Conservation (phyloP, 2,329 filamentous ascomycete species). For the Aspergillus tamarii region DNA sequence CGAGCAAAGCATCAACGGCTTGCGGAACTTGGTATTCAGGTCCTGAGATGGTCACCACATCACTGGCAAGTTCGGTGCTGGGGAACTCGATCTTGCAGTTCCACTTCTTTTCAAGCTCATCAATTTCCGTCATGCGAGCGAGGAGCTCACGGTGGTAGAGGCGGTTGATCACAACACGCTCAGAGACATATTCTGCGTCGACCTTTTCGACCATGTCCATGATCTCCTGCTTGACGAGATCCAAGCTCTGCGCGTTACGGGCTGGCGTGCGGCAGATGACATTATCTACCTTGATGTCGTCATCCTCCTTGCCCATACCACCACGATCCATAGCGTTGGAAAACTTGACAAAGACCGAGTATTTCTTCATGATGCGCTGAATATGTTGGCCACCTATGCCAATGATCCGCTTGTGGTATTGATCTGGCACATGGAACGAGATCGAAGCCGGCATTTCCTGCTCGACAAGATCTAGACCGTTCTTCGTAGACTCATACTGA, state of each 20-base stretch:
- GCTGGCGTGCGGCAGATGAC: constrained; percentile 97
- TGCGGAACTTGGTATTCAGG: constrained; percentile 98
- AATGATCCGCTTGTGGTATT: constrained; percentile 99
- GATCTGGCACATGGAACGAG: constrained; percentile 97
- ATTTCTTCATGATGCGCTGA: constrained; percentile 99
- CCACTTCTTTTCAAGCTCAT: constrained; percentile 97
- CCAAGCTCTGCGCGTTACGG: constrained; percentile 93
- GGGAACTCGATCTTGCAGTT: constrained; percentile 99
- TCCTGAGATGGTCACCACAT: constrained; percentile 92
- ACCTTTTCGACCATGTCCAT: constrained; percentile 99
- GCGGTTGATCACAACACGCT: constrained; percentile 90
- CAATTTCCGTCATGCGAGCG: constrained; percentile 82
- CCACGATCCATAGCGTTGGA: constrained; percentile 98
- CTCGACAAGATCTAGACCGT: constrained; percentile 88
- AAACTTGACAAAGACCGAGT: constrained; percentile 99
- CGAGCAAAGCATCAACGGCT: constrained; percentile 94
- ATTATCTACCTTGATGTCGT: constrained; percentile 98
- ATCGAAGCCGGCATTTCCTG: constrained; percentile 99
- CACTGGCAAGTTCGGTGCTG: constrained; percentile 94
- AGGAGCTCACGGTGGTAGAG: constrained; percentile 95
- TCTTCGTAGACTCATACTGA: constrained; percentile 92
- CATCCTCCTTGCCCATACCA: constrained; percentile 90
- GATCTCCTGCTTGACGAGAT: constrained; percentile 97
- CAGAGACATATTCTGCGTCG: constrained; percentile 94
- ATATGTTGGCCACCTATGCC: constrained; percentile 98